These are phyloP conservation scores for Periconia macrospinosa DNA, from an alignment of 2,329 filamentous ascomycete genomes.

Conservation along the genomic window DNA sequence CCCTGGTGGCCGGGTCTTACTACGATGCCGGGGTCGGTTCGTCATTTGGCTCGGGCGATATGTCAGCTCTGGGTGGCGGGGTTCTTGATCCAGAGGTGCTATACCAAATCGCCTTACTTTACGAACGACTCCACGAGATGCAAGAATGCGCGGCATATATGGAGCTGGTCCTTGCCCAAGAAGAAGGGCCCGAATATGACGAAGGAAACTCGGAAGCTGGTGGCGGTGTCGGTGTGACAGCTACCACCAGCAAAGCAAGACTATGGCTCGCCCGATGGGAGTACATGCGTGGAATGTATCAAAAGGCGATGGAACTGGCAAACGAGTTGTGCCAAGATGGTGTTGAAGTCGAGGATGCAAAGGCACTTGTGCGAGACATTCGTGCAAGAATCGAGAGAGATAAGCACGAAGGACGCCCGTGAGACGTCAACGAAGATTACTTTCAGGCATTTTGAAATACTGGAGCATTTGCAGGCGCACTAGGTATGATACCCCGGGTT, in stretches of 20 bases:
- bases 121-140: slow-evolving; percentile 76
- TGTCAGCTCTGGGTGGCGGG: slow-evolving; percentile 48
- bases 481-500: slow-evolving; percentile 13
- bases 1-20: slow-evolving; percentile 83
- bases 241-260: slow-evolving; percentile 86
- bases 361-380: slow-evolving; percentile 86
- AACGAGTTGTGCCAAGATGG: slow-evolving; percentile 95
- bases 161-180: slow-evolving; percentile 92
- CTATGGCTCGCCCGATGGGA: slow-evolving; percentile 90
- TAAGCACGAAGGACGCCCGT: slow-evolving; percentile 15
- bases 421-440: neutral
- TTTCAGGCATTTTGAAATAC: neutral
- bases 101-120: slow-evolving; percentile 85
- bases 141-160: slow-evolving; percentile 89
- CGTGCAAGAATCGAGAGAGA: slow-evolving; percentile 69
- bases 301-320: slow-evolving; percentile 76
- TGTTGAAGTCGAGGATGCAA: slow-evolving; percentile 94
- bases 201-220: slow-evolving; percentile 39
- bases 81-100: slow-evolving; percentile 88
- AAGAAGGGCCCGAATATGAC: slow-evolving; percentile 65
- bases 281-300: slow-evolving; percentile 74
- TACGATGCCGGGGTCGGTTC: slow-evolving; percentile 66
- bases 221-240: slow-evolving; percentile 78
- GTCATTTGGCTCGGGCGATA: slow-evolving; percentile 50
- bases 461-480: slow-evolving; percentile 9